These are phyloP conservation scores for Boletus sp. DNA, from an alignment of 1,284 basidiomycete species.

Conservation along the genomic window DNA sequence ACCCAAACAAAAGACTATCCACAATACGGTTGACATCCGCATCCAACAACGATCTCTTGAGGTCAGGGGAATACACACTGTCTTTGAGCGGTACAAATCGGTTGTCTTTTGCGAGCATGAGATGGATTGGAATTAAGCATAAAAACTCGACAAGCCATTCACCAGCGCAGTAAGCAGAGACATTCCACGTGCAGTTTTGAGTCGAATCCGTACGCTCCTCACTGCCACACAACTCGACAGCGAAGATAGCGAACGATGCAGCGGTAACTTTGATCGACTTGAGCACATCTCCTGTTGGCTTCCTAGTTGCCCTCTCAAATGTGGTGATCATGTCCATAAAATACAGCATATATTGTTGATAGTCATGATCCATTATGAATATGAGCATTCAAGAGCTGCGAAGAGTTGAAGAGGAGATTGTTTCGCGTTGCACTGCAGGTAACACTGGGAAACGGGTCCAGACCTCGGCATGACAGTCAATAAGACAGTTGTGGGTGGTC, in stretches of 20 bases:
- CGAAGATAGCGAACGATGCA: constrained; percentile 26
- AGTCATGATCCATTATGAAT: constrained; percentile 49
- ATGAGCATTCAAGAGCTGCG: constrained; percentile 40
- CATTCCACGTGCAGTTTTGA: constrained; percentile 23
- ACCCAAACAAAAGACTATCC: constrained; percentile 59
- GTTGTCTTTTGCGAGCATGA: constrained; percentile 61
- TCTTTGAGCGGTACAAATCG: constrained; percentile 64
- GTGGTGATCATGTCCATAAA: constrained; percentile 49
- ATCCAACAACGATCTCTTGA: constrained; percentile 58
- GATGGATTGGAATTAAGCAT: constrained; percentile 66
- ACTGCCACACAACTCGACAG: constrained; percentile 19
- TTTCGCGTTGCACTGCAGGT: constrained; percentile 54
- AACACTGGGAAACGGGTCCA: constrained; percentile 67
- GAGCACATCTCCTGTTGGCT: constrained; percentile 46
- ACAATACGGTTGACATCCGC: constrained; percentile 60
- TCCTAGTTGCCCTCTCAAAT: constrained; percentile 51
- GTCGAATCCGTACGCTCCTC: neutral
- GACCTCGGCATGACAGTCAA: constrained; percentile 61
- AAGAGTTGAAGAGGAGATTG: constrained; percentile 42
- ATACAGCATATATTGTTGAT: constrained; percentile 43
- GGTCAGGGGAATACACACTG: constrained; percentile 52
- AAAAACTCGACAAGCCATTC: constrained; percentile 66
- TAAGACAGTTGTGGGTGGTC: constrained; percentile 49
- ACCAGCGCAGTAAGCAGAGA: constrained; percentile 50
- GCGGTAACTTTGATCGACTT: constrained; percentile 39